Percentiles rank a stretch among this genome's conserved stretches.
These are phyloP conservation scores for Diplocarpon mali DNA, from an alignment of 2,329 filamentous ascomycete species.

Conservation along the genomic window DNA sequence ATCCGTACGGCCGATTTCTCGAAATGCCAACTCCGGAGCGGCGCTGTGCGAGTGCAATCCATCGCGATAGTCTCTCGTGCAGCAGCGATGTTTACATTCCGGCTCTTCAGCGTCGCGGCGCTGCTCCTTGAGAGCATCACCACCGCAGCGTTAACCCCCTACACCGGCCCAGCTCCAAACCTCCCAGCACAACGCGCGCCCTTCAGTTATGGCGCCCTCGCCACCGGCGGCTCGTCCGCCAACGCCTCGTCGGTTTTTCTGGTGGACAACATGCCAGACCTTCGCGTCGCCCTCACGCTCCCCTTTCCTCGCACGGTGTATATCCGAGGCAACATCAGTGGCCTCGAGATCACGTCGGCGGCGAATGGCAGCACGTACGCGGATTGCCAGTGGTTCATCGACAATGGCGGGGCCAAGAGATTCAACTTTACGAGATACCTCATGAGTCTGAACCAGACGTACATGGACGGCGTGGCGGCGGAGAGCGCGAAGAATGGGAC, in stretches of 20 bases:
- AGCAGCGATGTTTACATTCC: background rate
- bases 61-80: too few species aligned
- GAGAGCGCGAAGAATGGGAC: background rate
- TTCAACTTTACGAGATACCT: slow-evolving; percentile 5
- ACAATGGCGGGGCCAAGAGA: background rate
- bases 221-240: background rate
- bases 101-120: background rate
- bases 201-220: slow-evolving; percentile 1
- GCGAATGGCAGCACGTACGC: slow-evolving; percentile 1
- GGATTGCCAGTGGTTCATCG: slow-evolving; percentile 4
- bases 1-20: too few species aligned
- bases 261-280: slow-evolving; percentile 4
- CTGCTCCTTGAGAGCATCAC: background rate
- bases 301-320: slow-evolving; percentile 1
- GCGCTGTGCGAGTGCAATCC: too few species aligned
- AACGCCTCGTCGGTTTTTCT: slow-evolving; percentile 2
- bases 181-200: slow-evolving; percentile 1
- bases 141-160: background rate
- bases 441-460: slow-evolving; percentile 4
- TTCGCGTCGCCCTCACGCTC: slow-evolving; percentile 1
- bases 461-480: slow-evolving; percentile 1
- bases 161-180: background rate
- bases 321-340: slow-evolving; percentile 1
- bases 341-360: background rate
- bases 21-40: too few species aligned